Base-by-base conservation (phyloP, 768 basidiomycete species). In the Porpolomopsis calyptriformis region DNA sequence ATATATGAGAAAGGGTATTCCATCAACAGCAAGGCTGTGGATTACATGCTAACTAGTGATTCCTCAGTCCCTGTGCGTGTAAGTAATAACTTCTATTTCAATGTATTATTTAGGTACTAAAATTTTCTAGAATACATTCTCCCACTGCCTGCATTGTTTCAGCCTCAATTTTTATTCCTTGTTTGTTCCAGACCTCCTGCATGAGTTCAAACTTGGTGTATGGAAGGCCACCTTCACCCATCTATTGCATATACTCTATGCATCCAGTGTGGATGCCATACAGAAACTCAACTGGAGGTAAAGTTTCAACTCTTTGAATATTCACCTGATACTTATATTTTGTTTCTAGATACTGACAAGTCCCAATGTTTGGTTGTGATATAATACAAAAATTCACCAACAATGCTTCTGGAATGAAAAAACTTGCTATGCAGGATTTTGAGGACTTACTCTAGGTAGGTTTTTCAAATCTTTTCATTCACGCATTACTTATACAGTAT, bases 381-480 rank as follows among this genome's bases (percentile, higher is more conserved):
- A 60, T 61, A 0, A 73, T 73, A 6, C 58, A 63, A 0, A 43
- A 50, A 9, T 72, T 72, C 43, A 40, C 53, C 11, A 42, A 40
- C 0, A 67, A 69, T 46, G 56, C 62, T 0, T 60, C 64, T 0
- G 60, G 60, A 16, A 59, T 68, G 58, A 62, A 61, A 29, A 58
- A 64, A 19, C 41, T 63, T 2, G 62, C 63, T 2, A 70, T 61
- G 0, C 52, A 61, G 0, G 64, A 72, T 36, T 72, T 64, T 40
- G 67, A 72, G 40, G 69, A 73, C 34, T 49, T 70, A 1, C 53
- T 73, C 0, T 69, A 72, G 61, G 72, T 65, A 42, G 12, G 54
- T 40, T 7, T 11, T 12, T 23, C 26, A 20, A 46, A n/a, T 25
- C 16, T 26, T 24, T 20, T 5, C 27, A n/a, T 5, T 46, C 12